A percentile compares a stretch with the other conserved stretches of the same genome.
These are phyloP conservation scores for Rosa hybrid DNA, from an alignment of 331 rosid species.

Conservation along the genomic window DNA sequence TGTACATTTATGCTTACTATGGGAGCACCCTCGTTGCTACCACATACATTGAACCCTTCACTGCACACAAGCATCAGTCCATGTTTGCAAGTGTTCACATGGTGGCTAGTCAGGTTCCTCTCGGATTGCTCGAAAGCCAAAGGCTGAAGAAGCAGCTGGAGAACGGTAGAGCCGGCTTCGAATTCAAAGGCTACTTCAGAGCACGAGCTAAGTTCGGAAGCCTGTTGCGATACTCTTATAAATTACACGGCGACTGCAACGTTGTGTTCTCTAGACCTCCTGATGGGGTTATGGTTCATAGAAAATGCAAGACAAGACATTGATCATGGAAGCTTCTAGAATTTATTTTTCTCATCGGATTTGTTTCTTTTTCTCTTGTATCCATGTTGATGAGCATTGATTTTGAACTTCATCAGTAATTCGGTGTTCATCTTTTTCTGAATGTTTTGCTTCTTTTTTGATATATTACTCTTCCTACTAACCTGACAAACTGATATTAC, in stretches of 20 bases:
- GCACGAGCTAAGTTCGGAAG: conserved; percentile 76
- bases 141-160: conserved; percentile 63
- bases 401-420: neutral
- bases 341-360: neutral
- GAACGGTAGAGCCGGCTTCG: conserved; percentile 51
- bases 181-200: conserved; percentile 60
- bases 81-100: conserved; percentile 58
- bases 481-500: neutral
- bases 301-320: conserved; percentile 68
- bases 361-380: neutral
- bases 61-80: conserved; percentile 51
- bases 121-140: conserved; percentile 50
- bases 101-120: conserved; percentile 73
- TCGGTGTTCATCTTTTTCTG: neutral
- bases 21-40: conserved; percentile 71
- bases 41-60: conserved; percentile 67
- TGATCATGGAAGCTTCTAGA: conserved; percentile 13
- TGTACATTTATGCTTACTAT: conserved; percentile 52
- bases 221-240: conserved; percentile 66
- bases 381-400: neutral
- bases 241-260: conserved; percentile 58
- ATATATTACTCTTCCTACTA: neutral
- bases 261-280: conserved; percentile 78
- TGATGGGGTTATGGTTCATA: conserved; percentile 50
- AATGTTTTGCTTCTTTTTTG: neutral